A percentile compares a stretch with the other conserved stretches of the same genome.
Evolutionary conservation across 2,329 filamentous ascomycete species (phyloP).

Genomic region (Arthrobotrys entomopaga): DNA sequence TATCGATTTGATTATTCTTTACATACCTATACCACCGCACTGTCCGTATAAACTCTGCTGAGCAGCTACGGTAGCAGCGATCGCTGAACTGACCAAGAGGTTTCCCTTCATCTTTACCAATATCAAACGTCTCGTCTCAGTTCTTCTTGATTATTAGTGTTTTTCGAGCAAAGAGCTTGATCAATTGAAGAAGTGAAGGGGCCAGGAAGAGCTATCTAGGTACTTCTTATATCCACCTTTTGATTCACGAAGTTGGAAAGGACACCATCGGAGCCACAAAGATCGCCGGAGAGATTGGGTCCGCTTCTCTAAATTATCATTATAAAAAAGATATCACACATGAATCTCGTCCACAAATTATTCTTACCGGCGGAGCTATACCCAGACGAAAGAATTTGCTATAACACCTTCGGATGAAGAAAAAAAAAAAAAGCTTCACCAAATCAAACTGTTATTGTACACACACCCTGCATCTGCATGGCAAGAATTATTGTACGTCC

Average conservation of each 20-base stretch:
- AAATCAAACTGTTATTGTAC: background rate
- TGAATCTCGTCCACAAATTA: background rate
- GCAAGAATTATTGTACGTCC: conserved; percentile 18
- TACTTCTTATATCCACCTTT: no score
- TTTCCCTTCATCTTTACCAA: conserved; percentile 48
- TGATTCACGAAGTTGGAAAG: no score
- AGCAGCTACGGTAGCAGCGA: conserved; percentile 46
- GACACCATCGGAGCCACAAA: background rate
- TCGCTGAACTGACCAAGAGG: conserved; percentile 41
- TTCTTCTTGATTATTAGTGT: no score
- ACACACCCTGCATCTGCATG: conserved; percentile 5
- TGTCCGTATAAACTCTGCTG: conserved; percentile 55
- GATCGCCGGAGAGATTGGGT: conserved; percentile 50
- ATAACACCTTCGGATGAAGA: conserved; percentile 29
- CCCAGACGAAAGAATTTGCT: conserved; percentile 14
- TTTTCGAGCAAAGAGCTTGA: no score
- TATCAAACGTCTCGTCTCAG: background rate
- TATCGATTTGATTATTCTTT: background rate
- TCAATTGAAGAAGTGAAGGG: no score
- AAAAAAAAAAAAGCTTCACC: conserved; percentile 1
- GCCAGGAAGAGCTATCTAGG: no score
- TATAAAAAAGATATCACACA: conserved; percentile 7
- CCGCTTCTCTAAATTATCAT: conserved; percentile 7
- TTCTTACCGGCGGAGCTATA: conserved; percentile 37
- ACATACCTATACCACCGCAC: conserved; percentile 54